Evolutionary conservation across 805 yeast genomes (phyloP), one percentile per base, ranked within the genome.

Genomic region (Candida ascalaphidarum): DNA sequence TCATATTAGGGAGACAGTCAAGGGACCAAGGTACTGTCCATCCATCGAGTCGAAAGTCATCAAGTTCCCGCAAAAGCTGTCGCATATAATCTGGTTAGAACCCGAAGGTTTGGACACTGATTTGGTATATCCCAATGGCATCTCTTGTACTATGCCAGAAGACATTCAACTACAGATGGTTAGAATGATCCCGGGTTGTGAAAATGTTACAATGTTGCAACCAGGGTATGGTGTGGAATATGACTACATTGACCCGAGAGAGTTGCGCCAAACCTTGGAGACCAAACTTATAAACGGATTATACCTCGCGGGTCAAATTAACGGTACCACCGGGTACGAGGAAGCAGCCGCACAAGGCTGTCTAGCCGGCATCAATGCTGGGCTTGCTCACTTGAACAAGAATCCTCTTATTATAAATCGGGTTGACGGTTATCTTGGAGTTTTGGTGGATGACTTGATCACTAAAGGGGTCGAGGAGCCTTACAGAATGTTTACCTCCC

Each of bases 211-310:
- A n/a, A 84, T 92, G 82, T 49, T 80, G 9, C 96, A 88, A 48
- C 96, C 96, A 0, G 99, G 96, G 0, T 92, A 92, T 49, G 99
- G 99, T n/a, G 98, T 92, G 2, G 98, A 92, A 53, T 92, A 92
- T 49, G 98, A 92, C 47, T 92, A 84, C 50, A 79, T 92, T 17
- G 96, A 92, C 46, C 98, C 99, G 2, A 68, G 95, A 38, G 95
- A 88, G 46, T 63, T 92, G 31, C 66, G 67, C 30, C 68, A 65
- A 25, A 81, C 94, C 0, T 55, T 92, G 26, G 95, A 89, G 46
- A 84, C 97, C 0, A 86, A 84, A 43, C 52, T 70, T 3, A 74
- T 92, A 2, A 56, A 66, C 8, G 96, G 96, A 0, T 55, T 92
- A 21, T 92, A 58, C 50, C 60, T 92, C 25, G 99, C 98, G 0